phyloP scores from a whole-genome alignment of 139 green algal genomes.

The Chlorella vulgaris region DNA sequence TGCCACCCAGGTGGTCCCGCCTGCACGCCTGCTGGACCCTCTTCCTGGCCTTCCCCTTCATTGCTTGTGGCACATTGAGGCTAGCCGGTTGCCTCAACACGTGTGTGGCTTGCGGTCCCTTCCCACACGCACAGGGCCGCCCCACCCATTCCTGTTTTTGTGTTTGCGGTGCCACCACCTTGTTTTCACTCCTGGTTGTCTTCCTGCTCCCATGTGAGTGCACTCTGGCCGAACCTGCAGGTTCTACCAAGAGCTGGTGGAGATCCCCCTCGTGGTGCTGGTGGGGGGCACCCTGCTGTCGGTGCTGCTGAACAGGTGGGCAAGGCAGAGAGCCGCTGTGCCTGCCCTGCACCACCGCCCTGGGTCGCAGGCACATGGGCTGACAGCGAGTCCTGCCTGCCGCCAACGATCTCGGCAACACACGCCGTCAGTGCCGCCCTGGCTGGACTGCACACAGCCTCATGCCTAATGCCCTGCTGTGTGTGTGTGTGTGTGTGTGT shows the following conservation, averaged over 20 bases:
- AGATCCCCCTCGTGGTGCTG: slow-evolving; percentile 38
- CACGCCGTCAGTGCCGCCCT: no score
- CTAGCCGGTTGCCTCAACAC: no score
- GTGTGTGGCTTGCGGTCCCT: no score
- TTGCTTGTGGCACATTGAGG: neutral
- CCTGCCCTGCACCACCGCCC: neutral
- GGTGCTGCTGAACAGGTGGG: slow-evolving; percentile 22
- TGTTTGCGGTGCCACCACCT: neutral
- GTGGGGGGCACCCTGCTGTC: slow-evolving; percentile 23
- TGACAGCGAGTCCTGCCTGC: no score
- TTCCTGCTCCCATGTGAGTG: neutral
- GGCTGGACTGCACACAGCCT: no score
- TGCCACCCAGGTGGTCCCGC: slow-evolving; percentile 37
- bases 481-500: no score
- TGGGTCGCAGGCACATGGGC: no score
- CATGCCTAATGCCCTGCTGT: no score
- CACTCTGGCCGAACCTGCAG: neutral
- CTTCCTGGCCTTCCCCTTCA: neutral
- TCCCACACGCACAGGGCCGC: no score
- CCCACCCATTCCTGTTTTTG: neutral
- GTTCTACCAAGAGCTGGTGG: slow-evolving; percentile 46
- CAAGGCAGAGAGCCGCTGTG: neutral
- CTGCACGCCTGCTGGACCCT: no score
- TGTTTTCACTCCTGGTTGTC: neutral
- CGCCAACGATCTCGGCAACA: no score